A percentile compares a stretch with the other conserved stretches of the same genome.
These are phyloP conservation scores for Globisporangium middletonii DNA, from an alignment of 352 stramenopile species.

Conservation along the genomic window DNA sequence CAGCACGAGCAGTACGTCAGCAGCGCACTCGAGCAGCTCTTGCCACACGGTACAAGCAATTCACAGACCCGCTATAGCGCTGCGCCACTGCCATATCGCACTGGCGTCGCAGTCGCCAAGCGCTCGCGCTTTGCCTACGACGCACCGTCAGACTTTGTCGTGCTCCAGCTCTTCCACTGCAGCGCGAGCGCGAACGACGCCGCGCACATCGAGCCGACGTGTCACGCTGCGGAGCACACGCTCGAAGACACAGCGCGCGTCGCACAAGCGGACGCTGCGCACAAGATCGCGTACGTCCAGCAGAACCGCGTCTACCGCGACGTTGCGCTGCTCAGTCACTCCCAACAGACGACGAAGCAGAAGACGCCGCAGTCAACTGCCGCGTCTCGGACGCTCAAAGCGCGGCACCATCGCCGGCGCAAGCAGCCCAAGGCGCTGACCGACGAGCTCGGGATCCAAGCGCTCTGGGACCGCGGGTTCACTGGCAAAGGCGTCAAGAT, in stretches of 20 bases:
- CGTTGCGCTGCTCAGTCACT: conserved; percentile 3
- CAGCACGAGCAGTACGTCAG: conserved; percentile 31
- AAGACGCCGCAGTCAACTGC: too few species aligned
- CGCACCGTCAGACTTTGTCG: conserved; percentile 58
- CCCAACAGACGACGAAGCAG: too few species aligned
- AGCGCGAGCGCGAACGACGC: neutral
- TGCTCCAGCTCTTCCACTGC: conserved; percentile 46
- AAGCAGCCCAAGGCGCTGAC: conserved; percentile 29
- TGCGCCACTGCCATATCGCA: neutral
- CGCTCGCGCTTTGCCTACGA: conserved; percentile 23
- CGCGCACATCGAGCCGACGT: conserved; percentile 7
- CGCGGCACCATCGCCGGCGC: conserved; percentile 4
- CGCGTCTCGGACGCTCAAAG: too few species aligned
- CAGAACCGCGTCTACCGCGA: conserved; percentile 44
- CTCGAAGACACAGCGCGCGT: conserved; percentile 12
- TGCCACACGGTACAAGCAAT: neutral
- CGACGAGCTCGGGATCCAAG: conserved; percentile 43
- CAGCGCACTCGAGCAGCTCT: conserved; percentile 9
- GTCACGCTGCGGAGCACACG: conserved; percentile 19
- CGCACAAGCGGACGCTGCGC: neutral
- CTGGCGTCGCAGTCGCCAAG: conserved; percentile 9
- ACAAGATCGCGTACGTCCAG: conserved; percentile 30
- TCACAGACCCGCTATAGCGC: conserved; percentile 11
- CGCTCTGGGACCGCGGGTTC: conserved; percentile 52
- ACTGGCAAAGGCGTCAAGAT: conserved; percentile 76